Evolutionary conservation across 2,329 filamentous ascomycete species (phyloP), one percentile per base, ranked within the genome.

Genomic region (Neophaeococcomyces mojaviensis): DNA sequence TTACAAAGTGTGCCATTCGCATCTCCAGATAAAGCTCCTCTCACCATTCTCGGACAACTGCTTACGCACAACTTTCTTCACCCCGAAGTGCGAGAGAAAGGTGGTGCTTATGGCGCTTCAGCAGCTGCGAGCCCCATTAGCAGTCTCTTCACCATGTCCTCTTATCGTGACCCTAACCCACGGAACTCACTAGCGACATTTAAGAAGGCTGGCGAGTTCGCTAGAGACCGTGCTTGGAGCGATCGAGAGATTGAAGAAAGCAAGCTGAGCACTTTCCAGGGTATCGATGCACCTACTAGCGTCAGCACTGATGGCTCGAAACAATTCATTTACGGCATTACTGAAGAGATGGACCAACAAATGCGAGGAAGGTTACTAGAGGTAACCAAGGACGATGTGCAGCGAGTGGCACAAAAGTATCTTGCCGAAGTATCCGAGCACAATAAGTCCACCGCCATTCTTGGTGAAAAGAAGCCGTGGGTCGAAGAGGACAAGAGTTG

Each of bases 1-100:
- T 68, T 95, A 12, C 82, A 86, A 5, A 94, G 90, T 0, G 84
- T 85, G 0, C 86, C 89, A 0, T 98, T 96, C 65, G 82, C 80
- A 3, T 79, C 86, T 35, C 64, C 81, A 0, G 76, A 84, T 43
- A 82, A 85, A 33, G 87, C 92, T 1, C 78, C 88, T 0, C 79
- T 97, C 13, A 88, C 90, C 58, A 84, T 97, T 33, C 79, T 98
- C 18, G 82, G 89, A 10, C 88, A 96, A 63, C 79, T 98, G 15
- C 77, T 98, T 26, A 97, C 90, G 0, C 90, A 98, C 69, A 96
- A 95, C 66, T 86, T 96, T 61, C 74, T 98, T 22, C 92, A 98
- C 62, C 90, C 94, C 56, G 92, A 97, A 66, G 96, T 98, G 55
- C 86, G 92, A 46, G 92, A 98, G 63, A 97, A 97, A 67, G 92